phyloP scores from a whole-genome alignment of 139 green algal species.

The Chlamydomonas eustigma region DNA sequence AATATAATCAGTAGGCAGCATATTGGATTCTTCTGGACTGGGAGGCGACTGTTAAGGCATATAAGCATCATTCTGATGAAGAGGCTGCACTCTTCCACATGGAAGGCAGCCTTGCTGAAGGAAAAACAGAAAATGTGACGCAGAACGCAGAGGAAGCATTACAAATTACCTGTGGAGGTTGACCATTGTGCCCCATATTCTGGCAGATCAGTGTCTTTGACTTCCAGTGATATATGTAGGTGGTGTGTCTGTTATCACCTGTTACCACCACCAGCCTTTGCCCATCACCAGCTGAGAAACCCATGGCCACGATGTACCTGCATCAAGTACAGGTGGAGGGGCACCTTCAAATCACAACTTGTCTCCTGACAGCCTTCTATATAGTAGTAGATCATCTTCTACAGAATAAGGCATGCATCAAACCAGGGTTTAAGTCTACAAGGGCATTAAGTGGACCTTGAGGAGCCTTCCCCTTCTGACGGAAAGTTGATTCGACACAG shows the following conservation, averaged over 20 bases:
- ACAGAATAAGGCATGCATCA: too few relatives aligned
- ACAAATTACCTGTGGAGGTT: conserved; percentile 44
- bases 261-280: conserved; percentile 49
- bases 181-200: conserved; percentile 46
- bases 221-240: conserved; percentile 57
- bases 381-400: too few relatives aligned
- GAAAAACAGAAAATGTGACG: neutral
- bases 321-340: neutral
- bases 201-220: conserved; percentile 35
- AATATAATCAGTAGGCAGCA: too few relatives aligned
- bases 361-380: too few relatives aligned
- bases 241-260: conserved; percentile 66
- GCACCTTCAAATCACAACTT: too few relatives aligned
- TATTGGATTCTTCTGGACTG: too few relatives aligned
- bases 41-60: too few relatives aligned
- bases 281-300: conserved; percentile 43
- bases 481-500: conserved; percentile 36
- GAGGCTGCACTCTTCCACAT: too few relatives aligned
- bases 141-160: neutral
- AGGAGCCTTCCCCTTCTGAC: conserved; percentile 24
- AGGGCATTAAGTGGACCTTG: too few relatives aligned
- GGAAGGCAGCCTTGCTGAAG: too few relatives aligned
- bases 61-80: too few relatives aligned
- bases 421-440: too few relatives aligned
- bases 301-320: conserved; percentile 40